Conservation (phyloP, 176 grass and related monocot genomes). For the Elymus sibiricus region DNA sequence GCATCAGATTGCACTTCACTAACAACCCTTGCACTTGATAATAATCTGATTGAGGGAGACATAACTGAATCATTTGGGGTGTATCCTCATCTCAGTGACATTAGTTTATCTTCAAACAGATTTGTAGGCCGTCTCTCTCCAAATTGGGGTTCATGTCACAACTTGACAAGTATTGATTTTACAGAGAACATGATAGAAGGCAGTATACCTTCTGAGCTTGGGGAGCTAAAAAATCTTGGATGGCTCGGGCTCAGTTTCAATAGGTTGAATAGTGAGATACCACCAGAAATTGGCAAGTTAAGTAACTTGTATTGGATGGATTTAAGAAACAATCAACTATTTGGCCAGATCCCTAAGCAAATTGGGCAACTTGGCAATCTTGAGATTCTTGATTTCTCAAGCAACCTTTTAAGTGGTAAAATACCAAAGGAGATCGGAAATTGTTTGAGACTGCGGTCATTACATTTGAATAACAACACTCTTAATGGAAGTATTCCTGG, state of each 20-base stretch:
- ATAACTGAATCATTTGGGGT: conserved; percentile 25
- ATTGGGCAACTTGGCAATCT: background rate
- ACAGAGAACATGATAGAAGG: background rate
- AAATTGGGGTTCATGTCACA: background rate
- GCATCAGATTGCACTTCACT: too few relatives aligned
- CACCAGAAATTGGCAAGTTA: background rate
- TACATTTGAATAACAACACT: background rate
- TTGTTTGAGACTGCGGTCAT: background rate
- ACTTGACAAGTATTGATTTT: background rate
- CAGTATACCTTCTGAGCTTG: background rate
- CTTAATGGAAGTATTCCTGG: conserved; percentile 30
- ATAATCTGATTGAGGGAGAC: conserved; percentile 23
- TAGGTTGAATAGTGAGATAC: background rate
- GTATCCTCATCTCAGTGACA: background rate
- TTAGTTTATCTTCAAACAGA: background rate
- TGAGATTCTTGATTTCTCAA: background rate
- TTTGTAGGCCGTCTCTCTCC: background rate
- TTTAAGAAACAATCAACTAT: background rate
- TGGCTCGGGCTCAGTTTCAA: background rate
- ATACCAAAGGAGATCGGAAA: background rate
- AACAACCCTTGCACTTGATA: background rate
- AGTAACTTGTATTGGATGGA: background rate
- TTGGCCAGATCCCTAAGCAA: background rate
- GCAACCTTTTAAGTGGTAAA: background rate
- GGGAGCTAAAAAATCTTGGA: background rate